Conservation (phyloP, 306 rosid genomes). For the Casuarina glauca region DNA sequence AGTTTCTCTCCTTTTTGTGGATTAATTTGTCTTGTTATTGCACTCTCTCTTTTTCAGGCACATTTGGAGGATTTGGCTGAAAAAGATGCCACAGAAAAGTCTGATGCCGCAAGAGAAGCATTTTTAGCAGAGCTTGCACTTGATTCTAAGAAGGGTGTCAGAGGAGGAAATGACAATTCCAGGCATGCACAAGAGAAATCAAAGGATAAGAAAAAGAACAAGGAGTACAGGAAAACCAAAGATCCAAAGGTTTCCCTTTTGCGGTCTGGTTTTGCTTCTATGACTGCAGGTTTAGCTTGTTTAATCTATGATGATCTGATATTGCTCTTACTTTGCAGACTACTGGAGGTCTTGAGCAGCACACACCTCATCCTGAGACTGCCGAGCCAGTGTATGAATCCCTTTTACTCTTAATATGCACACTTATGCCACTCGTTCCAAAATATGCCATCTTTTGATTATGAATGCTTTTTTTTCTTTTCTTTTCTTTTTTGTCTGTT, state of each 20-base stretch:
- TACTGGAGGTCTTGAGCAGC: conserved; percentile 46
- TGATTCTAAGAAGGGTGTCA: conserved; percentile 72
- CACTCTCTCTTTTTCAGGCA: conserved; percentile 47
- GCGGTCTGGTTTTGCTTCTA: conserved; percentile 29
- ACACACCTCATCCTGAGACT: conserved; percentile 39
- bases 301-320: conserved; percentile 22
- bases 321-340: conserved; percentile 48
- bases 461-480: conserved; percentile 19
- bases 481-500: conserved; percentile 8
- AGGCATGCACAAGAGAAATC: conserved; percentile 67
- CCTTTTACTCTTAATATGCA: conserved; percentile 19
- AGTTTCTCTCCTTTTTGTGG: conserved; percentile 21
- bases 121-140: conserved; percentile 95
- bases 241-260: conserved; percentile 66
- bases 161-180: conserved; percentile 67
- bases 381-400: conserved; percentile 49
- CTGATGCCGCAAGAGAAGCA: conserved; percentile 95
- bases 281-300: conserved; percentile 28
- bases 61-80: conserved; percentile 92
- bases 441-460: conserved; percentile 17
- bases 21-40: conserved; percentile 15
- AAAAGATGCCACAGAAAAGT: conserved; percentile 89
- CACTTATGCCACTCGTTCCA: conserved; percentile 12
- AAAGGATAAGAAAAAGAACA: conserved; percentile 88
- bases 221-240: conserved; percentile 73